phyloP scores from a whole-genome alignment of 192 early-diverging fungal genomes.

The Coemansia sp. region DNA sequence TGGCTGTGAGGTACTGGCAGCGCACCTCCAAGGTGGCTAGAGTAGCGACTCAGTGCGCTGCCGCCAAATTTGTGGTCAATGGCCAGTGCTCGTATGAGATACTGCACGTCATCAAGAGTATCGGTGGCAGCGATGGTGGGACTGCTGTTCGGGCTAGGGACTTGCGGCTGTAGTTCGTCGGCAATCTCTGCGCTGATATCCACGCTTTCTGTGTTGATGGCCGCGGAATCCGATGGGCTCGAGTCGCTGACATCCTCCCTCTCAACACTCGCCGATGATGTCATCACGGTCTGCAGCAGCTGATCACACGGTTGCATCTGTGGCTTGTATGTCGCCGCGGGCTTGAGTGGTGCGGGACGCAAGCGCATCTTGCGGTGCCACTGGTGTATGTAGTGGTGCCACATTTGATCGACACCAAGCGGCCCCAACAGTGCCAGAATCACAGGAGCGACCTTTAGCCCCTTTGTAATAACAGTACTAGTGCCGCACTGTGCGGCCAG shows the following conservation, averaged over 20 bases:
- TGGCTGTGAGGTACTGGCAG: neutral
- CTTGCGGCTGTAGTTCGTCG: neutral
- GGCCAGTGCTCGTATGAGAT: slow-evolving; percentile 15
- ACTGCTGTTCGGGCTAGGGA: neutral
- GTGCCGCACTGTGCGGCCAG: slow-evolving; percentile 43
- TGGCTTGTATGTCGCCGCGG: neutral
- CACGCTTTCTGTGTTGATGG: slow-evolving; percentile 1
- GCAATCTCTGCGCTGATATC: slow-evolving; percentile 12
- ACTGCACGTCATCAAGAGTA: slow-evolving; percentile 13
- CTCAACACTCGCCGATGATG: neutral
- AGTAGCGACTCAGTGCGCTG: slow-evolving; percentile 10
- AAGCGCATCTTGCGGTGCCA: slow-evolving; percentile 38
- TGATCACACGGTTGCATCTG: neutral
- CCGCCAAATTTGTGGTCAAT: slow-evolving; percentile 24
- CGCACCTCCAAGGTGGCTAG: neutral
- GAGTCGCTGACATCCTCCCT: neutral
- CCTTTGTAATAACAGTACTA: slow-evolving; percentile 46
- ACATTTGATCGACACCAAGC: slow-evolving; percentile 77
- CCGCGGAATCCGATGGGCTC: neutral
- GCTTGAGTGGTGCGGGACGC: slow-evolving; percentile 20
- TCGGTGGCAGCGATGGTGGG: neutral
- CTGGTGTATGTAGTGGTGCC: slow-evolving; percentile 59
- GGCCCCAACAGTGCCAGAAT: slow-evolving; percentile 69
- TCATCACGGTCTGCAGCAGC: neutral
- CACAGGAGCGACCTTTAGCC: slow-evolving; percentile 44